These are phyloP conservation scores for Trichoderma atroviride DNA, from an alignment of 2,329 filamentous ascomycete genomes.

Conservation along the genomic window DNA sequence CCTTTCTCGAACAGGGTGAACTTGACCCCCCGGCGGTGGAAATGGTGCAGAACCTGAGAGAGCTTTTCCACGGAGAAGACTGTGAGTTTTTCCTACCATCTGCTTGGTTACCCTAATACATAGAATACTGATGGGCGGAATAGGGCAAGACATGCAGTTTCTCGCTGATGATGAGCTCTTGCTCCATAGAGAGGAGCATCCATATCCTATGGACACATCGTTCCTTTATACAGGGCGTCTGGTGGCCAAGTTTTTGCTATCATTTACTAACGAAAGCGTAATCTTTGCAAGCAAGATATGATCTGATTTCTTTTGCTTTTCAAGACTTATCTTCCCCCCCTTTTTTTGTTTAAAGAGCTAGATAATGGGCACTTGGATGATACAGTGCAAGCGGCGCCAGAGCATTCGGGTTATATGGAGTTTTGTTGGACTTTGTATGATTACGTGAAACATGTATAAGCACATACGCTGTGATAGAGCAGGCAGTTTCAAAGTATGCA, in stretches of 20 bases:
- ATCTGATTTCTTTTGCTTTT: not conserved
- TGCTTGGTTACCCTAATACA: too few species aligned
- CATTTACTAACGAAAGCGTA: conserved; percentile 54
- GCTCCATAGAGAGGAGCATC: conserved; percentile 48
- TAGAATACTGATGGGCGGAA: conserved; percentile 20
- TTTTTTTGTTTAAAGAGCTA: not conserved
- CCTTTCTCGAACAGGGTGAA: conserved; percentile 46
- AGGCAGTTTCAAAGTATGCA: not conserved
- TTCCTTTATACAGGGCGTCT: conserved; percentile 57
- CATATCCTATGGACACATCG: conserved; percentile 52
- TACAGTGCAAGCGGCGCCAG: not conserved
- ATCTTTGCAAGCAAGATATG: conserved; percentile 46
- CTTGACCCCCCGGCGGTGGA: conserved; percentile 51
- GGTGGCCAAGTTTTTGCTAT: conserved; percentile 57
- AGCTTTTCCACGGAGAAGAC: conserved; percentile 47
- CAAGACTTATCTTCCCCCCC: not conserved
- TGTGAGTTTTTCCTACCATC: conserved; percentile 44
- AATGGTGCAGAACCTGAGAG: conserved; percentile 50
- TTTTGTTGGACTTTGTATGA: not conserved
- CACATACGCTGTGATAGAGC: not conserved
- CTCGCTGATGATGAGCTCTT: conserved; percentile 52
- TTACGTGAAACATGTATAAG: not conserved
- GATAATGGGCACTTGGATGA: not conserved
- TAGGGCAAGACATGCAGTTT: conserved; percentile 45
- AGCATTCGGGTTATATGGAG: not conserved